These are phyloP conservation scores for Candida easanensis DNA, from an alignment of 805 yeast genomes.

Conservation along the genomic window DNA sequence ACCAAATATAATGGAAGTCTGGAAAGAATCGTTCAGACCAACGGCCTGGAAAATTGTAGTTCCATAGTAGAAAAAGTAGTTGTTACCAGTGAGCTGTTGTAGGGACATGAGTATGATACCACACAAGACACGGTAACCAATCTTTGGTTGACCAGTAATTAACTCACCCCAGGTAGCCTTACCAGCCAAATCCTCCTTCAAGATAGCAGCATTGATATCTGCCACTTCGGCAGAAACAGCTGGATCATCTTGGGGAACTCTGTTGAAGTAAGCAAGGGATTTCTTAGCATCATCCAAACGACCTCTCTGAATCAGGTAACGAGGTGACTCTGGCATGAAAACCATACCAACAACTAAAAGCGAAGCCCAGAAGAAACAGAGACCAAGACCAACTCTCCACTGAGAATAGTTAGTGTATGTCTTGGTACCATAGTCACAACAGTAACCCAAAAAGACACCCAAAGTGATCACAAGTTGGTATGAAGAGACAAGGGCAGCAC, in stretches of 20 bases:
- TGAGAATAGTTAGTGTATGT: constrained; percentile 61
- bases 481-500: constrained; percentile 70
- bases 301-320: constrained; percentile 56
- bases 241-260: constrained; percentile 49
- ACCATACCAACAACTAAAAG: constrained; percentile 35
- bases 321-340: constrained; percentile 72
- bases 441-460: constrained; percentile 76
- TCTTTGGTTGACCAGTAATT: constrained; percentile 64
- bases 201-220: constrained; percentile 56
- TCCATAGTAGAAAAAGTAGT: constrained; percentile 67
- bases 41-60: constrained; percentile 60
- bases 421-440: constrained; percentile 67
- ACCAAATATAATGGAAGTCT: constrained; percentile 58
- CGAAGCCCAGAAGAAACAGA: constrained; percentile 47
- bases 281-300: constrained; percentile 59
- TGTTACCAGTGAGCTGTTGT: constrained; percentile 68
- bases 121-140: constrained; percentile 42
- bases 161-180: constrained; percentile 64
- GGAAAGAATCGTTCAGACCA: constrained; percentile 55
- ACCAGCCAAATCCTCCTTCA: constrained; percentile 60
- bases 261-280: constrained; percentile 59
- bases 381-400: constrained; percentile 73
- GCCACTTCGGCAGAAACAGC: constrained; percentile 56
- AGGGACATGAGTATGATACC: constrained; percentile 58
- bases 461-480: constrained; percentile 69